These are phyloP conservation scores for Neurospora cerealis DNA, from an alignment of 495 filamentous ascomycete species.

Conservation along the genomic window DNA sequence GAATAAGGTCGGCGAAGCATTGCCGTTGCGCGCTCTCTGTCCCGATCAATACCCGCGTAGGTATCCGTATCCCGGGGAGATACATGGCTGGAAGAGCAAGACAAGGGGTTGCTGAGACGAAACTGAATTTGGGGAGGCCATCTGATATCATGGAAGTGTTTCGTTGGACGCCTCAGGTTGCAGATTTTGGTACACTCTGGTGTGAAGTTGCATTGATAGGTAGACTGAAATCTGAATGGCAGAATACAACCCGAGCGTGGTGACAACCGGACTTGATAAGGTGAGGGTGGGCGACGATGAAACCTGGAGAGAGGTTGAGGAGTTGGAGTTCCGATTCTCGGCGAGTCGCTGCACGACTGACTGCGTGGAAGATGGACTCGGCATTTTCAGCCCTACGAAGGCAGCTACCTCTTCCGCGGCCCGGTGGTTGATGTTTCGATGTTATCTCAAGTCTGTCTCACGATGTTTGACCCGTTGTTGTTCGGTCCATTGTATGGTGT, in stretches of 20 bases:
- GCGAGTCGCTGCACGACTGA: not conserved
- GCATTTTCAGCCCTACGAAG: not conserved
- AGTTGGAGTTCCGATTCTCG: not conserved
- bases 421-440: not conserved
- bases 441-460: not conserved
- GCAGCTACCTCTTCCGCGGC: not conserved
- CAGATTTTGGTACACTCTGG: not conserved
- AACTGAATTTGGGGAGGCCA: not conserved
- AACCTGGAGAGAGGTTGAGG: not conserved
- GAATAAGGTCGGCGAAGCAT: not conserved
- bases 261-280: not conserved
- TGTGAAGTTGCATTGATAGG: not conserved
- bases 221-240: not conserved
- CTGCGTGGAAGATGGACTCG: not conserved
- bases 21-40: not conserved
- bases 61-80: not conserved
- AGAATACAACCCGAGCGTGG: not conserved
- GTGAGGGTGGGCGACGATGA: not conserved
- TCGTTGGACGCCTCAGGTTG: not conserved
- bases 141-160: not conserved
- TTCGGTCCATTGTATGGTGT: not conserved
- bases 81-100: not conserved
- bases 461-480: not conserved
- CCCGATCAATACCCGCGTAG: not conserved
- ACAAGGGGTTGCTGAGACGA: not conserved